A percentile compares a stretch with the other conserved stretches of the same genome.
Conservation (phyloP, 1,284 basidiomycete species). For the Pseudozyma pruni region DNA sequence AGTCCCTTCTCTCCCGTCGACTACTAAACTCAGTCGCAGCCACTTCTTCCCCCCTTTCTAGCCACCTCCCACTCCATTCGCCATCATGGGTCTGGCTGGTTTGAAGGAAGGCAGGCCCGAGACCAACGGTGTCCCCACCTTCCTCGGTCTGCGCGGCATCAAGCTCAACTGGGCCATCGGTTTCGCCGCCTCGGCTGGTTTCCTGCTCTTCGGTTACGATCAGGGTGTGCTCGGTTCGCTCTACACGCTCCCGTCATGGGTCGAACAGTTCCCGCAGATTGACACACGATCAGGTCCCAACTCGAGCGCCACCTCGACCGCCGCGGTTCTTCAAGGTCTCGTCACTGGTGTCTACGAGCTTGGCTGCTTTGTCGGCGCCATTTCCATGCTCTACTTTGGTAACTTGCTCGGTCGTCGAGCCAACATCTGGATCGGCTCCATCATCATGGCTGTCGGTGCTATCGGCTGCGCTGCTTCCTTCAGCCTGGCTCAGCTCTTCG, state of each 20-base stretch:
- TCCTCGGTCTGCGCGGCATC: constrained; percentile 52
- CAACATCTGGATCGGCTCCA: constrained; percentile 64
- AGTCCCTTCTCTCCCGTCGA: background rate
- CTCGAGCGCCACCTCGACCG: constrained; percentile 36
- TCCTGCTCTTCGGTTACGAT: constrained; percentile 65
- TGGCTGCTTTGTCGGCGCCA: constrained; percentile 62
- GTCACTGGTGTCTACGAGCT: constrained; percentile 65
- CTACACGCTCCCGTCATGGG: constrained; percentile 59
- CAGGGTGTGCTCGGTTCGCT: constrained; percentile 66
- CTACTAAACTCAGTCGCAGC: background rate
- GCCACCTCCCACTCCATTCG: background rate
- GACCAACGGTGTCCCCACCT: constrained; percentile 50
- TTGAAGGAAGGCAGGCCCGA: constrained; percentile 38
- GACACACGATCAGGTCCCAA: constrained; percentile 28
- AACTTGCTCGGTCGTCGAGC: constrained; percentile 59
- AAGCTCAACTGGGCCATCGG: constrained; percentile 59
- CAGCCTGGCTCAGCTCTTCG: constrained; percentile 56
- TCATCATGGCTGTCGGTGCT: constrained; percentile 60
- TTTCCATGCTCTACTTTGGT: constrained; percentile 63
- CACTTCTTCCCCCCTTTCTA: background rate
- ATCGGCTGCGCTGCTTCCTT: constrained; percentile 55
- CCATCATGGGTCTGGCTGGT: constrained; percentile 37
- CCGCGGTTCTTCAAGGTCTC: constrained; percentile 56
- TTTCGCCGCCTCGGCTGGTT: constrained; percentile 62
- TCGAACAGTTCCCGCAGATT: constrained; percentile 55